Conservation (phyloP, 2,329 filamentous ascomycete genomes). For the Colletotrichum australisinense region DNA sequence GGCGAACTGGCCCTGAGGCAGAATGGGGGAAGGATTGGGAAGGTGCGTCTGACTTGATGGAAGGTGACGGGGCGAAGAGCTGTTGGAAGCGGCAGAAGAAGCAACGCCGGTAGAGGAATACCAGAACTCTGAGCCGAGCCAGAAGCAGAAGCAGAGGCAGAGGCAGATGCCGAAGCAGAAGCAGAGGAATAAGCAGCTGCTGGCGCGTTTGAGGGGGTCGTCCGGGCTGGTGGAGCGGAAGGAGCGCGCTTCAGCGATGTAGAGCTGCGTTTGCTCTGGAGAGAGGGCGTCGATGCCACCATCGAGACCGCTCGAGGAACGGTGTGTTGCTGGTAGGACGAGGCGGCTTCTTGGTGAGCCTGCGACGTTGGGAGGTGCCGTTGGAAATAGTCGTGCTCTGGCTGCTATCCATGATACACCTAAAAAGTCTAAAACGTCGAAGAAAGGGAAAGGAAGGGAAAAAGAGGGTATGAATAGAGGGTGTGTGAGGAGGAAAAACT, state of each 20-base stretch:
- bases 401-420: constrained; percentile 58
- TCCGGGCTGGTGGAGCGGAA: constrained; percentile 65
- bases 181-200: constrained; percentile 39
- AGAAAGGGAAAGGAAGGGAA: constrained; percentile 5
- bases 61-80: constrained; percentile 59
- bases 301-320: constrained; percentile 63
- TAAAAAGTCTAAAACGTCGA: constrained; percentile 37
- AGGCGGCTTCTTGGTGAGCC: constrained; percentile 72
- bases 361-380: constrained; percentile 66
- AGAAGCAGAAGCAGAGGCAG: constrained; percentile 38
- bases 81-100: constrained; percentile 49
- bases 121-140: neutral
- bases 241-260: constrained; percentile 71
- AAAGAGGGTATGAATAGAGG: constrained; percentile 35
- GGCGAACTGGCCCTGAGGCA: constrained; percentile 58
- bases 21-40: constrained; percentile 59
- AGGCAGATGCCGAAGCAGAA: neutral
- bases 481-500: constrained; percentile 36
- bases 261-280: constrained; percentile 73
- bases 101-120: neutral
- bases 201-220: constrained; percentile 54
- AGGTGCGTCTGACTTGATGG: constrained; percentile 48
- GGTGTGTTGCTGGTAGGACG: constrained; percentile 54
- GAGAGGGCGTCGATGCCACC: constrained; percentile 64
- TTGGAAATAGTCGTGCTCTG: constrained; percentile 53